Percentiles rank a stretch among this genome's conserved stretches.
Conservation (phyloP, 306 rosid genomes). For the Cucumis sativus region DNA sequence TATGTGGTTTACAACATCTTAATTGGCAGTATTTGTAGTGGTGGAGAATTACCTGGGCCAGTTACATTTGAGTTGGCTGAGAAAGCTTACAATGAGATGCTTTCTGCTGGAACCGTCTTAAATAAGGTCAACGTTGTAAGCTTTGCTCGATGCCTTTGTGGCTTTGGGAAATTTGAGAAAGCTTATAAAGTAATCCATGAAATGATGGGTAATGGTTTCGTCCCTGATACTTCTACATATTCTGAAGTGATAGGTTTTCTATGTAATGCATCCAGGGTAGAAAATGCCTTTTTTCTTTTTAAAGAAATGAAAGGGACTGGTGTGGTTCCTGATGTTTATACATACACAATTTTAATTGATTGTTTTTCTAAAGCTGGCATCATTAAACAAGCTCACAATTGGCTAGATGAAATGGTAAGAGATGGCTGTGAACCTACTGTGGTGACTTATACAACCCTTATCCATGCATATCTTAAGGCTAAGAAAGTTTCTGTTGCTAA, state of each 20-base stretch:
- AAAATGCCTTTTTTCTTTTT: constrained; percentile 57
- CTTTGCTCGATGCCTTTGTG: constrained; percentile 62
- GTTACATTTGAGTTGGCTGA: constrained; percentile 54
- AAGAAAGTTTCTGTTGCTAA: constrained; percentile 46
- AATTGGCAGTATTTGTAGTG: constrained; percentile 55
- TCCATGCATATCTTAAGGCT: constrained; percentile 77
- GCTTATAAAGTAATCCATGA: constrained; percentile 54
- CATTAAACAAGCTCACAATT: constrained; percentile 61
- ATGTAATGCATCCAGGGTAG: constrained; percentile 61
- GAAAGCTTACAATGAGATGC: constrained; percentile 70
- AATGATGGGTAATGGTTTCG: constrained; percentile 72
- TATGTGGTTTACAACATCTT: constrained; percentile 63
- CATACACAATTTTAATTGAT: constrained; percentile 67
- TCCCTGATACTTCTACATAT: constrained; percentile 69
- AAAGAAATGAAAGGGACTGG: constrained; percentile 62
- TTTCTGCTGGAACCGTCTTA: constrained; percentile 45
- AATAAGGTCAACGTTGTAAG: constrained; percentile 69
- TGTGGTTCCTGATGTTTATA: constrained; percentile 73
- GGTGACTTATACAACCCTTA: constrained; percentile 76
- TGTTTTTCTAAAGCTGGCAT: constrained; percentile 77
- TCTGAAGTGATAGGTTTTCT: constrained; percentile 73
- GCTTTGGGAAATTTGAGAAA: constrained; percentile 57
- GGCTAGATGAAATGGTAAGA: constrained; percentile 65
- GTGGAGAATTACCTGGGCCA: constrained; percentile 34
- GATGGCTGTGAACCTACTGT: constrained; percentile 71